phyloP scores from a whole-genome alignment of 192 early-diverging fungal species.

The Coemansia sp. region DNA sequence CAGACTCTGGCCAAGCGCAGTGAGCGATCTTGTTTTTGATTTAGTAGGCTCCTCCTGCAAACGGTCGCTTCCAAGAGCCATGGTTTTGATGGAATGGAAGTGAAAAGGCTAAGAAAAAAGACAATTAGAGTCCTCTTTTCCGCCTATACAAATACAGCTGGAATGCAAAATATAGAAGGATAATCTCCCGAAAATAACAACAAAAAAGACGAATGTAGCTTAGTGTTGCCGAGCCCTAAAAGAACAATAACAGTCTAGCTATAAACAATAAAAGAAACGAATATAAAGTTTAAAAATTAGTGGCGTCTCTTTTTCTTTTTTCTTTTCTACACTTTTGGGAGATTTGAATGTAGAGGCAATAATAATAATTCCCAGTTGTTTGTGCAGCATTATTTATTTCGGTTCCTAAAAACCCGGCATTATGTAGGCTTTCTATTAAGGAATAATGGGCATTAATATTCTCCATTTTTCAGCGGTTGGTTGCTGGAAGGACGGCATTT shows the following conservation, averaged over 20 bases:
- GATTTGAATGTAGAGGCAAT: too few species aligned
- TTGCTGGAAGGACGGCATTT: too few species aligned
- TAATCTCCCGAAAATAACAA: background rate
- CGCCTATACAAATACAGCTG: background rate
- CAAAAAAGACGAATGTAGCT: background rate
- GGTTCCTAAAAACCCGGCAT: too few species aligned
- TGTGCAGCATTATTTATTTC: too few species aligned
- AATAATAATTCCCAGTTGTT: too few species aligned
- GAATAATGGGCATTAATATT: too few species aligned
- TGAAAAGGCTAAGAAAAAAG: background rate
- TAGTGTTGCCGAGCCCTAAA: background rate
- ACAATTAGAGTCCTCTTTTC: background rate
- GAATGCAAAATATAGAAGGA: background rate
- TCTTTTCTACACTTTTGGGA: background rate
- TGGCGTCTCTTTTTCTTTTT: background rate
- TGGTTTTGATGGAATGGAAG: constrained; percentile 12
- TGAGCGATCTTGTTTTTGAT: constrained; percentile 43
- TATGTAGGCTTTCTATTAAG: too few species aligned
- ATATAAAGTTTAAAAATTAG: background rate
- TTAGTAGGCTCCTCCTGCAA: constrained; percentile 51
- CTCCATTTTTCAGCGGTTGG: too few species aligned
- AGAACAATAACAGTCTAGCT: background rate
- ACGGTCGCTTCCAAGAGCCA: constrained; percentile 50
- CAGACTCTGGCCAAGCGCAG: constrained; percentile 47
- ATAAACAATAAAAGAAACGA: background rate